Percentiles rank a stretch among this genome's conserved stretches.
These are phyloP conservation scores for Metschnikowia henanensis DNA, from an alignment of 805 yeast species.

Conservation along the genomic window DNA sequence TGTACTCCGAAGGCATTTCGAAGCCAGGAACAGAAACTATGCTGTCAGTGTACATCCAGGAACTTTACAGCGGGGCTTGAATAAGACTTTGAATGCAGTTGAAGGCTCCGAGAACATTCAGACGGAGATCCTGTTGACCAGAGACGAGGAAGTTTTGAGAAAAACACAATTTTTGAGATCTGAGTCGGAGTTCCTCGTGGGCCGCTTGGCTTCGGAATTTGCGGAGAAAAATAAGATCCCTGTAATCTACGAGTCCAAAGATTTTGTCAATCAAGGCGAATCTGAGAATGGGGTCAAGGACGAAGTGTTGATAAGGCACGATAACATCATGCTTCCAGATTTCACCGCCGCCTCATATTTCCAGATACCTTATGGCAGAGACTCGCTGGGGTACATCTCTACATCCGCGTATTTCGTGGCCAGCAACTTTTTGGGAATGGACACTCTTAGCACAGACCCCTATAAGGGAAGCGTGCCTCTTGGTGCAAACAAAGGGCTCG, in stretches of 20 bases:
- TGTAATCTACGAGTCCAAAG: slow-evolving; percentile 21
- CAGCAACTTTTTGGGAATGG: slow-evolving; percentile 27
- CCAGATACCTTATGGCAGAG: slow-evolving; percentile 39
- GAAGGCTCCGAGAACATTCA: slow-evolving; percentile 3
- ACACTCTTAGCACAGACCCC: slow-evolving; percentile 15
- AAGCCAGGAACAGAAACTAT: slow-evolving; percentile 30
- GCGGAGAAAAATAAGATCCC: slow-evolving; percentile 21
- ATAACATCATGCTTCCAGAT: slow-evolving; percentile 35
- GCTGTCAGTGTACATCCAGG: slow-evolving; percentile 21
- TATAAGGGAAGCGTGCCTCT: slow-evolving; percentile 20
- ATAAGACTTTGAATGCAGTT: slow-evolving; percentile 1
- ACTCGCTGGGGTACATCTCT: slow-evolving; percentile 35
- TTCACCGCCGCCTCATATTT: slow-evolving; percentile 35
- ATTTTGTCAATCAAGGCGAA: slow-evolving; percentile 16
- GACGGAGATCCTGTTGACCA: slow-evolving; percentile 2
- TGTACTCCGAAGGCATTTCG: slow-evolving; percentile 32
- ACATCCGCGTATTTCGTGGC: slow-evolving; percentile 35
- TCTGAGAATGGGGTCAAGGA: slow-evolving; percentile 19
- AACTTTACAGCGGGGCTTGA: not conserved
- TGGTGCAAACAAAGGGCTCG: slow-evolving; percentile 32
- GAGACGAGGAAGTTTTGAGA: not conserved
- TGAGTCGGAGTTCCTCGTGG: slow-evolving; percentile 29
- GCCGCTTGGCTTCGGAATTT: slow-evolving; percentile 25
- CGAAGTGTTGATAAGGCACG: slow-evolving; percentile 32
- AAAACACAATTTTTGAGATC: slow-evolving; percentile 22